Evolutionary conservation across 2,329 filamentous ascomycete genomes (phyloP).

Genomic region (Diaporthe eres): DNA sequence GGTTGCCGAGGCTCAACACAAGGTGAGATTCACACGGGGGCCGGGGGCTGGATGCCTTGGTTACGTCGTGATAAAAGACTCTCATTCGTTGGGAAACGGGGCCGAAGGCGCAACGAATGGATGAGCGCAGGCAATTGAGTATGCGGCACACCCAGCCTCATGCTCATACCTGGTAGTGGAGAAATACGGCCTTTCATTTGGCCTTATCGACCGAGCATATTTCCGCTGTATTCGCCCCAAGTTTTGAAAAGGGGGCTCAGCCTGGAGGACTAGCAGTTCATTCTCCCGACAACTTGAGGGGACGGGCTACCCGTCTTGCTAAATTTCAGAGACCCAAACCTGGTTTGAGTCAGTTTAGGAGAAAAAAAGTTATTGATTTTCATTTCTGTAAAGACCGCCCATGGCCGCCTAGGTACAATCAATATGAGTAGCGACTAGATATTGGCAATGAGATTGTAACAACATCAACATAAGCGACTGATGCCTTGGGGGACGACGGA

Average conservation of each 20-base stretch:
- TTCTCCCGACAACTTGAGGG: background rate
- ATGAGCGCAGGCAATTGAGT: background rate
- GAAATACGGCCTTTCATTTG: background rate
- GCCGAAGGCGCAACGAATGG: background rate
- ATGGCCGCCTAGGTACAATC: background rate
- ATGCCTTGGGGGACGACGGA: background rate
- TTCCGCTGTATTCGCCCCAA: background rate
- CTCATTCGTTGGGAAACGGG: background rate
- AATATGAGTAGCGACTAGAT: background rate
- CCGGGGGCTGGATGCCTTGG: background rate
- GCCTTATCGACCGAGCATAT: background rate
- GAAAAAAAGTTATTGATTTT: background rate
- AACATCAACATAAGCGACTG: background rate
- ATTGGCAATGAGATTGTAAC: background rate
- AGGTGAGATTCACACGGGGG: background rate
- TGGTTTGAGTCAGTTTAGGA: background rate
- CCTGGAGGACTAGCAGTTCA: background rate
- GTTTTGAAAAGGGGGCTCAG: background rate
- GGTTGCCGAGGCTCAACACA: background rate
- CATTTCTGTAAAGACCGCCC: background rate
- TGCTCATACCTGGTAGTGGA: background rate
- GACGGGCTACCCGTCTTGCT: background rate
- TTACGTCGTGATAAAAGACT: too few relatives aligned
- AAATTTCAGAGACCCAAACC: background rate
- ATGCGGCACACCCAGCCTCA: background rate